A percentile compares a stretch with the other conserved stretches of the same genome.
Conservation (phyloP, 495 filamentous ascomycete species). For the Physcia stellaris region DNA sequence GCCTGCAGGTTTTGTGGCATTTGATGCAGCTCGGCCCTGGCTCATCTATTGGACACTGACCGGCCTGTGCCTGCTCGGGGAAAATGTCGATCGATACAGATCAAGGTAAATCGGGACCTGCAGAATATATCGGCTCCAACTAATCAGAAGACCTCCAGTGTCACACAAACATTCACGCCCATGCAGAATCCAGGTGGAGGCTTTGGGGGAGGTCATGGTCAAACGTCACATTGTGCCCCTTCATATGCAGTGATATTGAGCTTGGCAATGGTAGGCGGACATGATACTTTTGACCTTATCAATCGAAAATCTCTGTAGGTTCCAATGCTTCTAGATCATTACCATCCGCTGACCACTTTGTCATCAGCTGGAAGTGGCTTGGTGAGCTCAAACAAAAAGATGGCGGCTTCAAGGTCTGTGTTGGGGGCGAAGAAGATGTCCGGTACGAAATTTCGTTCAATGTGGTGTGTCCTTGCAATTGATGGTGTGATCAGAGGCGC, state of each 20-base stretch:
- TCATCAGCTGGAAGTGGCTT: conserved; percentile 64
- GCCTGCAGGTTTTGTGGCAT: conserved; percentile 47
- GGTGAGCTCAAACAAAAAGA: conserved; percentile 67
- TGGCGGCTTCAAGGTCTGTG: conserved; percentile 69
- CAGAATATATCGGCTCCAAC: no score
- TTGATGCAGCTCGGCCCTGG: conserved; percentile 85
- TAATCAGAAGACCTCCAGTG: no score
- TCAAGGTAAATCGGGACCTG: conserved; percentile 49
- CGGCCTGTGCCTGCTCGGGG: conserved; percentile 57
- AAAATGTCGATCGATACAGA: conserved; percentile 57
- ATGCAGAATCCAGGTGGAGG: conserved; percentile 77
- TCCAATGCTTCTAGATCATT: conserved; percentile 8
- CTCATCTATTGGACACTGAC: conserved; percentile 81
- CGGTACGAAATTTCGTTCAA: conserved; percentile 36
- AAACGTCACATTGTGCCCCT: conserved; percentile 74
- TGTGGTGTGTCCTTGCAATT: conserved; percentile 3
- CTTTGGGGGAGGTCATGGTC: conserved; percentile 88
- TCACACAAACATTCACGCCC: conserved; percentile 55
- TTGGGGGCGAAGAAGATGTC: conserved; percentile 83
- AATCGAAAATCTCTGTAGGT: conserved; percentile 64
- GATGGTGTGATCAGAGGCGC: conserved; percentile 49
- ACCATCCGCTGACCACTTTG: background rate
- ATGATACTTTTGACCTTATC: conserved; percentile 57
- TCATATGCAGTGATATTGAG: conserved; percentile 73
- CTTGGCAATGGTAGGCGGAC: conserved; percentile 60